Percentiles rank a stretch among this genome's conserved stretches.
phyloP scores from a whole-genome alignment of 768 basidiomycete species.

The Tricholoma saponaceum region DNA sequence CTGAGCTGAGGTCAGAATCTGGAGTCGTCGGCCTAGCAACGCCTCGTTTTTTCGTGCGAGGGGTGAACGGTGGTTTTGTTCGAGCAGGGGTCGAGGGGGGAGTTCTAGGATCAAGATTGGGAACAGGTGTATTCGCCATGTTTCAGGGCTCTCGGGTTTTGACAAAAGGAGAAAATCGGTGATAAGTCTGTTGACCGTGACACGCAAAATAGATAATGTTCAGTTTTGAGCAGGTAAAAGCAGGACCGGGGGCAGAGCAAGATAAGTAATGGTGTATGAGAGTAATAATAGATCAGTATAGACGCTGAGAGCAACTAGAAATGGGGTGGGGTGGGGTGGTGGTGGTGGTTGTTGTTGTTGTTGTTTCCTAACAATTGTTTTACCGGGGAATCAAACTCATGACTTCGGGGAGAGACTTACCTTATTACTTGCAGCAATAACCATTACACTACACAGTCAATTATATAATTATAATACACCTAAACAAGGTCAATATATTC shows the following conservation, averaged over 20 bases:
- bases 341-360: conserved; percentile 1
- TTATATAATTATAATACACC: too few species aligned
- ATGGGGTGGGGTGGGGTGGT: not conserved
- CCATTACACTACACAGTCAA: too few species aligned
- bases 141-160: not conserved
- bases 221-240: not conserved
- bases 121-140: not conserved
- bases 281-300: not conserved
- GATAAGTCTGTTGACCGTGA: too few species aligned
- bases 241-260: not conserved
- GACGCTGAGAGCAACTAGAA: not conserved
- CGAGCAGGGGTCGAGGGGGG: not conserved
- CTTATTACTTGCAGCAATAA: too few species aligned
- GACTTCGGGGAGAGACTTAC: too few species aligned
- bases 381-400: too few species aligned
- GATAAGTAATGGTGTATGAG: too few species aligned
- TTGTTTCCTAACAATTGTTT: too few species aligned
- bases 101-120: not conserved
- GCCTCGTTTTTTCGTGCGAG: not conserved
- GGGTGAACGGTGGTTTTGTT: not conserved
- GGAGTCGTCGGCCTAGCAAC: not conserved
- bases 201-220: not conserved
- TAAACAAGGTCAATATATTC: too few species aligned
- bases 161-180: not conserved
- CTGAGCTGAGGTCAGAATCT: not conserved